These are phyloP conservation scores for Bretschneidera sinensis DNA, from an alignment of 345 rosid genomes.

Conservation along the genomic window DNA sequence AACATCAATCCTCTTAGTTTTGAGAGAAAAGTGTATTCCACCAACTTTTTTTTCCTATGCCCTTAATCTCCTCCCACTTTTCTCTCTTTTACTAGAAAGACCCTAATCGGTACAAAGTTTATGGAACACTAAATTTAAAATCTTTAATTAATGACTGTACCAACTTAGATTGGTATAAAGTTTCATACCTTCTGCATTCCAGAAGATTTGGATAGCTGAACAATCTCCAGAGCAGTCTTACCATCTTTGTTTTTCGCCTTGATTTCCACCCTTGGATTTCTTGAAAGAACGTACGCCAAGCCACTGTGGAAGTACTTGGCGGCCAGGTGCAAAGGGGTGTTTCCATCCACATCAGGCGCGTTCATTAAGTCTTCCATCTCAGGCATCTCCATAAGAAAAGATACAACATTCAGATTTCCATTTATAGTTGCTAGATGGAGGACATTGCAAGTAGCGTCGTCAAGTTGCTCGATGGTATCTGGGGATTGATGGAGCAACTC, in stretches of 20 bases:
- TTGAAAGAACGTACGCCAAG: not conserved
- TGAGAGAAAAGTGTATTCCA: too few relatives aligned
- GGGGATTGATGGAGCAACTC: not conserved
- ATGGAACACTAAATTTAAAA: too few relatives aligned
- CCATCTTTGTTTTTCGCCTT: slow-evolving; percentile 2
- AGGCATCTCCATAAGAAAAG: not conserved
- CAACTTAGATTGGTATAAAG: not conserved
- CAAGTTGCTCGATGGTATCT: not conserved
- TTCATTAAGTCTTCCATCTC: slow-evolving; percentile 9
- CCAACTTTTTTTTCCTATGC: too few relatives aligned
- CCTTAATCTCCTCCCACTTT: too few relatives aligned
- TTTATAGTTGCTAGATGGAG: slow-evolving; percentile 12
- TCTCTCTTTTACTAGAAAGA: too few relatives aligned
- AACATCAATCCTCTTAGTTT: too few relatives aligned
- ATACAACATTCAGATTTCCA: not conserved
- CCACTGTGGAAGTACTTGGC: not conserved
- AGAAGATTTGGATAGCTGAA: too few relatives aligned
- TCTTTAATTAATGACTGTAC: too few relatives aligned
- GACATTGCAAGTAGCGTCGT: not conserved
- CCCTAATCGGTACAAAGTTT: too few relatives aligned
- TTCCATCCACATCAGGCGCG: slow-evolving; percentile 6
- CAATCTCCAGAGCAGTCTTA: not conserved
- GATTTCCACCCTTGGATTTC: slow-evolving; percentile 3
- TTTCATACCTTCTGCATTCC: slow-evolving; percentile 2
- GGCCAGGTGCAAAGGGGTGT: slow-evolving; percentile 11